Conservation (phyloP, 208 protist species). For the Trichomonas gallinae region DNA sequence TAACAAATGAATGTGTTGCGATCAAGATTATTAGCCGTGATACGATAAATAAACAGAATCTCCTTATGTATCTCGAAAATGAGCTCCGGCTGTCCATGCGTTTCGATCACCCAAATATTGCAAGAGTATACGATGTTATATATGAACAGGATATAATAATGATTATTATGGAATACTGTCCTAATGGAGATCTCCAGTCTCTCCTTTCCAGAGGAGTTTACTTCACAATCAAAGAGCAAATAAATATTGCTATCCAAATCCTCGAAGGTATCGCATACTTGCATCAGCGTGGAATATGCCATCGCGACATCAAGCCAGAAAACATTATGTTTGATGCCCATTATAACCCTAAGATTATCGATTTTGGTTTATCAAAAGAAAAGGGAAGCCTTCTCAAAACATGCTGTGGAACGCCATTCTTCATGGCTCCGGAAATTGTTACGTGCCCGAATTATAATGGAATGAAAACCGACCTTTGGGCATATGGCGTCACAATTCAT, state of each 20-base stretch:
- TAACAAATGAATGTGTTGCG: too few species aligned
- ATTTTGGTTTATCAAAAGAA: neutral
- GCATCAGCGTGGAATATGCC: neutral
- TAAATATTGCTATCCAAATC: neutral
- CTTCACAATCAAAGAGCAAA: neutral
- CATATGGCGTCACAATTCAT: conserved; percentile 35
- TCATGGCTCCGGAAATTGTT: conserved; percentile 47
- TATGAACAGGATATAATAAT: neutral
- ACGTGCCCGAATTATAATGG: neutral
- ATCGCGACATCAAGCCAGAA: neutral
- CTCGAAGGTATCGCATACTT: neutral
- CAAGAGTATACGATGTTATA: neutral
- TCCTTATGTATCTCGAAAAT: neutral
- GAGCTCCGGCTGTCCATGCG: neutral
- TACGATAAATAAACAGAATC: too few species aligned
- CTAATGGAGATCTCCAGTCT: neutral
- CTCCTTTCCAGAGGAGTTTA: neutral
- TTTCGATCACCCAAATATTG: neutral
- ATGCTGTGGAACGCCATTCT: conserved; percentile 35
- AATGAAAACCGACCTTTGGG: conserved; percentile 34
- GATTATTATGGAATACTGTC: neutral
- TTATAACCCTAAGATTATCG: neutral
- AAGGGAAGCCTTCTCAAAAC: neutral
- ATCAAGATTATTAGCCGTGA: too few species aligned
- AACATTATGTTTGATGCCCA: neutral